Evolutionary conservation across 148 eudicot genomes (phyloP).

Genomic region (Rhododendron molle): DNA sequence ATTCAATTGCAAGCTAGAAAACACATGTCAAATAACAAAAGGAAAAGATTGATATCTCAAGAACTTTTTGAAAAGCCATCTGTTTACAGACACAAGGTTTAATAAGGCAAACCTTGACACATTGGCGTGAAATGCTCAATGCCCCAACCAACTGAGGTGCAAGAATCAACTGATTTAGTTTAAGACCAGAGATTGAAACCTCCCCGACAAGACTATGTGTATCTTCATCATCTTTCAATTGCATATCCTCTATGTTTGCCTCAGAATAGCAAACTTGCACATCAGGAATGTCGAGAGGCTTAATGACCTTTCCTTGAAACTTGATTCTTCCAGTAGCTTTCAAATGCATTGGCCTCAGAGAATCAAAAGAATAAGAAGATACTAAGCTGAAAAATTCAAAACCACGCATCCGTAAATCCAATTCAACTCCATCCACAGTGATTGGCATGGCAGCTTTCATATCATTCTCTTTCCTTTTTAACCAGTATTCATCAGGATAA

Average conservation of each 20-base stretch:
- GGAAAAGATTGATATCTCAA: neutral
- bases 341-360: slow-evolving; percentile 76
- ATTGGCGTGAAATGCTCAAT: slow-evolving; percentile 58
- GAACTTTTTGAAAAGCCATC: neutral
- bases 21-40: neutral
- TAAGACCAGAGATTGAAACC: slow-evolving; percentile 80
- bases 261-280: slow-evolving; percentile 27
- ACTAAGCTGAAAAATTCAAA: slow-evolving; percentile 86
- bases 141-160: slow-evolving; percentile 92
- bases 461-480: slow-evolving; percentile 38
- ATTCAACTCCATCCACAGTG: slow-evolving; percentile 78
- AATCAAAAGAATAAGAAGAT: slow-evolving; percentile 82
- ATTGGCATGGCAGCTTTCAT: slow-evolving; percentile 44
- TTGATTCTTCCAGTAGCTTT: slow-evolving; percentile 93
- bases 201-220: slow-evolving; percentile 68
- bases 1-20: neutral
- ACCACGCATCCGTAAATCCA: slow-evolving; percentile 92
- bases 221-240: slow-evolving; percentile 20
- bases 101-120: slow-evolving; percentile 58
- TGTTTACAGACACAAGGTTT: neutral
- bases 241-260: slow-evolving; percentile 19
- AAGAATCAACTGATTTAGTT: slow-evolving; percentile 88
- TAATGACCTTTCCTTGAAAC: slow-evolving; percentile 87
- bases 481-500: slow-evolving; percentile 53
- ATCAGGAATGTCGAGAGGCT: slow-evolving; percentile 26